phyloP scores from a whole-genome alignment of 257 asterid species.

The Plantago ovata region DNA sequence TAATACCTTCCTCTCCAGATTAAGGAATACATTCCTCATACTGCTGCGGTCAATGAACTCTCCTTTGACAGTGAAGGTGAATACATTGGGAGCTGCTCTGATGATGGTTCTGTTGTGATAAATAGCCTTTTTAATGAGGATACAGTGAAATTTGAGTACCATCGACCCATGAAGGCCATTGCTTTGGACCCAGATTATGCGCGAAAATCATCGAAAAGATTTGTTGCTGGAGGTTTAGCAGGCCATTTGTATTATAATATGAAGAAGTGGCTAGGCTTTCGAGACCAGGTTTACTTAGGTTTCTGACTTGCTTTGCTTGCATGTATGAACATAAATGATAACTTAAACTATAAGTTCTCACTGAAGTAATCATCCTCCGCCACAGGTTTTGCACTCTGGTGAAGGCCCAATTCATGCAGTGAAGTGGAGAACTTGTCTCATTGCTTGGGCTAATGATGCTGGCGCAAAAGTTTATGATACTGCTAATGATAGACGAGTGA shows the following conservation, averaged over 20 bases:
- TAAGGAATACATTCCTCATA: conserved; percentile 77
- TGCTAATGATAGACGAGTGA: conserved; percentile 85
- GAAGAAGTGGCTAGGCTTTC: conserved; percentile 94
- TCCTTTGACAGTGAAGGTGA: conserved; percentile 95
- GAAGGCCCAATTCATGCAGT: conserved; percentile 98
- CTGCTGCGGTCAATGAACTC: conserved; percentile 95
- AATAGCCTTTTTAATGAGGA: conserved; percentile 88
- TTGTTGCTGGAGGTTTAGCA: conserved; percentile 97
- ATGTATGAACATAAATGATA: conserved; percentile 21
- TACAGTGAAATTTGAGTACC: conserved; percentile 86
- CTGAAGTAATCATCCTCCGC: conserved; percentile 24
- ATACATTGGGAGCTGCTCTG: conserved; percentile 99
- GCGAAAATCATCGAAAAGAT: conserved; percentile 87
- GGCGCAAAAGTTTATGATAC: conserved; percentile 99
- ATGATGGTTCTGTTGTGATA: conserved; percentile 93
- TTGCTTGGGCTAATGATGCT: conserved; percentile 98
- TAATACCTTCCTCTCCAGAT: conserved; percentile 49
- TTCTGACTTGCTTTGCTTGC: conserved; percentile 19
- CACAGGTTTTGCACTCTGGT: conserved; percentile 92
- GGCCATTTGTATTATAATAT: conserved; percentile 78
- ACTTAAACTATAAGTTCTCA: conserved; percentile 13
- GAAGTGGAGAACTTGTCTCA: conserved; percentile 87
- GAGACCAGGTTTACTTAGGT: conserved; percentile 79
- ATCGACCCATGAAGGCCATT: conserved; percentile 94
- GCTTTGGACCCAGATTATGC: conserved; percentile 94